A percentile compares a stretch with the other conserved stretches of the same genome.
These are phyloP conservation scores for Pyrrhoderma lamaoense DNA, from an alignment of 1,284 basidiomycete genomes.

Conservation along the genomic window DNA sequence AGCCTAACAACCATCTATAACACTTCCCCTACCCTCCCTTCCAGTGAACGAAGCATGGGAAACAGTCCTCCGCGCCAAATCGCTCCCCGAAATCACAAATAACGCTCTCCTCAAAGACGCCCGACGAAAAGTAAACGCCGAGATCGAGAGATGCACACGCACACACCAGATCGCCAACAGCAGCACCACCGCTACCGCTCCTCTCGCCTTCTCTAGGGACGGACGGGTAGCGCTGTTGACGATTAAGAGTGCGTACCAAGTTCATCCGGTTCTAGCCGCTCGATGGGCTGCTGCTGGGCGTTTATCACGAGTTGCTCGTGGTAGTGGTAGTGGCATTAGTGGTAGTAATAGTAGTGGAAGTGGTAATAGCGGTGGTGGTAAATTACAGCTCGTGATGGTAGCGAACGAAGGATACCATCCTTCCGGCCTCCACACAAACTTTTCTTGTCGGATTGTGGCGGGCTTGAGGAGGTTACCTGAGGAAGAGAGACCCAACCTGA, in stretches of 20 bases:
- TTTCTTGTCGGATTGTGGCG: slow-evolving; percentile 25
- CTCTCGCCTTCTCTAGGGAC: slow-evolving; percentile 28
- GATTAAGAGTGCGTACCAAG: slow-evolving; percentile 26
- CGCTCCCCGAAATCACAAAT: slow-evolving; percentile 18
- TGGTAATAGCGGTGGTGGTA: too few relatives aligned
- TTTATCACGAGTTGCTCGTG: slow-evolving; percentile 23
- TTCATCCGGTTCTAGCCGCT: slow-evolving; percentile 30
- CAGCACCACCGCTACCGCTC: too few relatives aligned
- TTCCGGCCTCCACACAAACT: slow-evolving; percentile 25
- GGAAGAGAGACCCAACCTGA: slow-evolving; percentile 24
- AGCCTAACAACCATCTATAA: too few relatives aligned
- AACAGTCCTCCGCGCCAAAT: slow-evolving; percentile 19
- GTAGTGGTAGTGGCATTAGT: too few relatives aligned
- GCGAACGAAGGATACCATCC: slow-evolving; percentile 28
- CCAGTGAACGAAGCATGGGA: slow-evolving; percentile 22
- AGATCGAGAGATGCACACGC: slow-evolving; percentile 25
- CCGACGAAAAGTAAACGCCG: slow-evolving; percentile 24
- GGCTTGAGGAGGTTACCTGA: slow-evolving; percentile 6
- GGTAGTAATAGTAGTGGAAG: too few relatives aligned
- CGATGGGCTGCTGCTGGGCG: slow-evolving; percentile 28
- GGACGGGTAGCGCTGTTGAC: slow-evolving; percentile 27
- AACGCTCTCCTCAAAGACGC: slow-evolving; percentile 23
- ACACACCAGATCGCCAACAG: too few relatives aligned
- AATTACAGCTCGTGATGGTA: slow-evolving; percentile 29
- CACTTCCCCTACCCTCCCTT: too few relatives aligned